Conservation (phyloP, 2,329 filamentous ascomycete genomes). For the Penicillium sp. region DNA sequence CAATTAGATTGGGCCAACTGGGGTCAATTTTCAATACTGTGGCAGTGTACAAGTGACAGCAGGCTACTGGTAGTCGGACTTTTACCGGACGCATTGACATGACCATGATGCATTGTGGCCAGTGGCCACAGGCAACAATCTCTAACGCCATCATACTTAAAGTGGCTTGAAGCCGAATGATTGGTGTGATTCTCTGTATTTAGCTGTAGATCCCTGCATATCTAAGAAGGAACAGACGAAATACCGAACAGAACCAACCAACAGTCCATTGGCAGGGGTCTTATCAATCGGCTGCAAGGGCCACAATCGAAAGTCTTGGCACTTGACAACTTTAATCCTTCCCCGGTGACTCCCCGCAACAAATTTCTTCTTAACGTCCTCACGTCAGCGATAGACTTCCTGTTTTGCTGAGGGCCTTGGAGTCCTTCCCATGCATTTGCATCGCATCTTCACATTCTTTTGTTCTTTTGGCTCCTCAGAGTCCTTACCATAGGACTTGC, state of each 20-base stretch:
- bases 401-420: neutral
- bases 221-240: neutral
- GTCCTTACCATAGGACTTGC: conserved; percentile 14
- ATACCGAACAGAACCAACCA: neutral
- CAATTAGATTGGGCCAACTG: no score
- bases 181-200: neutral
- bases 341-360: neutral
- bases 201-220: neutral
- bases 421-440: neutral
- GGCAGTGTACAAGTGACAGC: no score
- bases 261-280: neutral
- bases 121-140: neutral
- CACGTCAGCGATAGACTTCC: neutral
- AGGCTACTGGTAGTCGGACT: no score
- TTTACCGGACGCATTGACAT: neutral
- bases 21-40: no score
- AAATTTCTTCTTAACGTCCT: neutral
- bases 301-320: conserved; percentile 5
- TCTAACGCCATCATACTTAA: neutral
- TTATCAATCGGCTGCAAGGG: conserved; percentile 7
- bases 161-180: neutral
- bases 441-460: neutral
- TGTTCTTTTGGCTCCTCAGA: no score
- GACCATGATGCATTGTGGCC: neutral
- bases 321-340: conserved; percentile 19